Evolutionary conservation across 192 early-diverging fungal genomes (phyloP).

Genomic region (Backusella circina): DNA sequence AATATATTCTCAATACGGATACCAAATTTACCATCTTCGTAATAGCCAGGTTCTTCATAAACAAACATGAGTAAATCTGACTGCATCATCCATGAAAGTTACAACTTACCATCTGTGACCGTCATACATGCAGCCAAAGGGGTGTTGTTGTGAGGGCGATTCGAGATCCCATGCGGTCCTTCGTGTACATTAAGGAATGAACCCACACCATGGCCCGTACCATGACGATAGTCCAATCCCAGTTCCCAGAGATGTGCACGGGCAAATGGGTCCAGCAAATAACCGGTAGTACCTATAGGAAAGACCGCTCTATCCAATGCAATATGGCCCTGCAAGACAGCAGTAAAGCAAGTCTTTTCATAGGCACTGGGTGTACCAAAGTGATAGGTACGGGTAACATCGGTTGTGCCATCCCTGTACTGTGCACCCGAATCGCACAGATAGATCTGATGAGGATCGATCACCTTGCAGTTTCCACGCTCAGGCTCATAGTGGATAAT

Average conservation of each 20-base stretch:
- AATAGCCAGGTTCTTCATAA: conserved; percentile 83
- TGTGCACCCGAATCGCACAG: conserved; percentile 96
- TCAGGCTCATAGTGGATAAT: conserved; percentile 97
- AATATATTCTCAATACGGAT: conserved; percentile 95
- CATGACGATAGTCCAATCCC: conserved; percentile 96
- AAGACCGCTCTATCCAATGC: conserved; percentile 86
- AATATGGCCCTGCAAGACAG: conserved; percentile 98
- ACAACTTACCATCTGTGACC: conserved; percentile 73
- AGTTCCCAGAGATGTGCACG: conserved; percentile 82
- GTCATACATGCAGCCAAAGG: conserved; percentile 89
- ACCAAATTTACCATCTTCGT: conserved; percentile 92
- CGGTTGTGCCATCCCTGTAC: conserved; percentile 95
- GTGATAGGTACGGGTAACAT: conserved; percentile 92
- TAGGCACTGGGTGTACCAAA: conserved; percentile 79
- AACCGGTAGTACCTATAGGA: conserved; percentile 81
- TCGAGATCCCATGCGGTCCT: conserved; percentile 87
- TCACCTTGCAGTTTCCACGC: conserved; percentile 68
- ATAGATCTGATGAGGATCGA: conserved; percentile 77
- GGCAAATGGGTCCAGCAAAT: conserved; percentile 83
- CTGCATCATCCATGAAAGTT: not conserved
- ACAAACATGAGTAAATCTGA: not conserved
- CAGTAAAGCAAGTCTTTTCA: conserved; percentile 92
- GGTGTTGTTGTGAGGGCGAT: conserved; percentile 58
- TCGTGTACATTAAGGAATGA: conserved; percentile 93
- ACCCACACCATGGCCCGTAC: conserved; percentile 97